Conservation (phyloP, 2,329 filamentous ascomycete species). For the Xylaria sp. region DNA sequence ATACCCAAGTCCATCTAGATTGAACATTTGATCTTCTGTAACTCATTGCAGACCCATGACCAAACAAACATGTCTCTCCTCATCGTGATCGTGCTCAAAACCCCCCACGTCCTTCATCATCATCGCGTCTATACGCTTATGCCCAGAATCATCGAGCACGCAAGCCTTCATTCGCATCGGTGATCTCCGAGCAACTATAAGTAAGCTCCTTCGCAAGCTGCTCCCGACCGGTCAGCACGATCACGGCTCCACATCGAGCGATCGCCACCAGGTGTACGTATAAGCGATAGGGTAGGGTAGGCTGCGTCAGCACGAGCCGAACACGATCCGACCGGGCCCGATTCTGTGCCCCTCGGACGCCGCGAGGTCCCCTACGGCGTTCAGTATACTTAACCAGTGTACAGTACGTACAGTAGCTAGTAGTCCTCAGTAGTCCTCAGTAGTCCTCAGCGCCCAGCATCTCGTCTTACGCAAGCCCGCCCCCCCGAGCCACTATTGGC, state of each 20-base stretch:
- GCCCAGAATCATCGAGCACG: not conserved
- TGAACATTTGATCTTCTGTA: not conserved
- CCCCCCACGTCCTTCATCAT: not conserved
- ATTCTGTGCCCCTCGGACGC: not conserved
- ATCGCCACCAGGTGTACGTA: slow-evolving; percentile 2
- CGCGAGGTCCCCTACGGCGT: not conserved
- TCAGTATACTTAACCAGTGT: no score
- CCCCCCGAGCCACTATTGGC: not conserved
- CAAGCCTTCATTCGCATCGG: not conserved
- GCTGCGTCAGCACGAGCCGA: slow-evolving; percentile 14
- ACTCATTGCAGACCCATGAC: not conserved
- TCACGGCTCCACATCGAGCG: slow-evolving; percentile 1
- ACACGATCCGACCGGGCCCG: slow-evolving; percentile 14
- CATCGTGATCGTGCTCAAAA: not conserved
- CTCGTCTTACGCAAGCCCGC: slow-evolving; percentile 17
- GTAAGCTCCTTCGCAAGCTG: not conserved
- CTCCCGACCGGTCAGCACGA: slow-evolving; percentile 2
- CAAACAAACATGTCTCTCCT: not conserved
- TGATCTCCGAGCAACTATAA: slow-evolving; percentile 10
- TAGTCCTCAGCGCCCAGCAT: not conserved
- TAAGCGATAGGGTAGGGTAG: slow-evolving; percentile 1
- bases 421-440: no score
- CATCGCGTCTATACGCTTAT: not conserved
- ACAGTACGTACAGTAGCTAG: no score
- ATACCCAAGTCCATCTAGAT: slow-evolving; percentile 3